Conservation (phyloP, 1,139 yeast species). For the Lodderomyces orthopsilosis region DNA sequence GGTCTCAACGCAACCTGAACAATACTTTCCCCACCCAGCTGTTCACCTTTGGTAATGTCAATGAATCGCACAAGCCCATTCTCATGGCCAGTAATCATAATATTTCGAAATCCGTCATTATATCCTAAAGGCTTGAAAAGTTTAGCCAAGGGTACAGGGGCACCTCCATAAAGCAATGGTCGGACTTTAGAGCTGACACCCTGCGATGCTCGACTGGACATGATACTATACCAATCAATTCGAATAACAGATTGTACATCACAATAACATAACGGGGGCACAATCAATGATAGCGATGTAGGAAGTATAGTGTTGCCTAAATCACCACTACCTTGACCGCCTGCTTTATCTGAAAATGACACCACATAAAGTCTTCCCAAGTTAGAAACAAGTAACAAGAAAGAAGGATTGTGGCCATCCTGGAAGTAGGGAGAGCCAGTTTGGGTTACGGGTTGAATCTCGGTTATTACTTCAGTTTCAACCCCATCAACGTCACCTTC, state of each 20-base stretch:
- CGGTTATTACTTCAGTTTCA: constrained; percentile 23
- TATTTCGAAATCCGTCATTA: constrained; percentile 55
- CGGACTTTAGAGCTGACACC: constrained; percentile 39
- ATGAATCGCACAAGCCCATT: constrained; percentile 76
- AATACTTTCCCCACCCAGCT: constrained; percentile 51
- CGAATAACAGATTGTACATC: constrained; percentile 56
- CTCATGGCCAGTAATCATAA: constrained; percentile 76
- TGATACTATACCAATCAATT: constrained; percentile 74
- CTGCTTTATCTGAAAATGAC: constrained; percentile 23
- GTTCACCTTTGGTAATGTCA: constrained; percentile 79
- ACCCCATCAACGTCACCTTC: constrained; percentile 10
- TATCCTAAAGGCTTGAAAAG: constrained; percentile 48
- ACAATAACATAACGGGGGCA: constrained; percentile 67
- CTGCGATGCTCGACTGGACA: constrained; percentile 37
- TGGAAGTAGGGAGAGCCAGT: constrained; percentile 57
- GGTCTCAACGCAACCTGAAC: constrained; percentile 38
- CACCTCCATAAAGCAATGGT: constrained; percentile 70
- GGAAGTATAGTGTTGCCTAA: constrained; percentile 68
- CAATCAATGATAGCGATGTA: constrained; percentile 72
- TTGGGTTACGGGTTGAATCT: constrained; percentile 32
- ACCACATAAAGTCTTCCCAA: constrained; percentile 47
- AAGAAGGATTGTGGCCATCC: constrained; percentile 68
- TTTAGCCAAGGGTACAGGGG: constrained; percentile 47
- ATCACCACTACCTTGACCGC: constrained; percentile 51
- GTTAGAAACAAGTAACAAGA: constrained; percentile 55